Evolutionary conservation across 148 eudicot species (phyloP).

Genomic region (Rheum nobile): DNA sequence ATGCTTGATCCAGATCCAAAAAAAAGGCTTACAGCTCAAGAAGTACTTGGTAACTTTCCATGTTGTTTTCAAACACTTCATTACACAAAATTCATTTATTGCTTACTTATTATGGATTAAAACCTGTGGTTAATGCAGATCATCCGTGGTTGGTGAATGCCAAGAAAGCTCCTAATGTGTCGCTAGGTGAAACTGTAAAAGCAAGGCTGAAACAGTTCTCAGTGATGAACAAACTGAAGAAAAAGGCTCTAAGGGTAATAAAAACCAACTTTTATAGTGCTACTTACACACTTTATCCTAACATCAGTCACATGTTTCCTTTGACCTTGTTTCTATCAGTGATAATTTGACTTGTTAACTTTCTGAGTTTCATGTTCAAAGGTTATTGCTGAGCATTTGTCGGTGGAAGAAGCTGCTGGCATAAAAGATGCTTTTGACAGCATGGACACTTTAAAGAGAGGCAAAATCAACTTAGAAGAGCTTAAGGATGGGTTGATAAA

Average conservation of each 20-base stretch:
- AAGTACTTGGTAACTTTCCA: conserved; percentile 48
- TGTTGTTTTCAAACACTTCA: neutral
- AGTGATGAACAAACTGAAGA: conserved; percentile 89
- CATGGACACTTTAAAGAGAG: conserved; percentile 60
- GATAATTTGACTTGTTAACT: neutral
- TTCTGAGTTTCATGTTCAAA: conserved; percentile 9
- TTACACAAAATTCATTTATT: neutral
- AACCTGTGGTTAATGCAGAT: conserved; percentile 25
- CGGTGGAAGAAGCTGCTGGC: conserved; percentile 68
- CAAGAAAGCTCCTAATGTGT: conserved; percentile 72
- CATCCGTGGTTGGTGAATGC: conserved; percentile 76
- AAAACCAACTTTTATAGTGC: neutral
- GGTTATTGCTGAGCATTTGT: conserved; percentile 88
- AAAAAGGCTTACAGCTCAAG: conserved; percentile 53
- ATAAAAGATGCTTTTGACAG: conserved; percentile 60
- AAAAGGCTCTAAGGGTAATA: conserved; percentile 62
- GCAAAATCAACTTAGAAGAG: conserved; percentile 60
- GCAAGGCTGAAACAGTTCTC: conserved; percentile 79
- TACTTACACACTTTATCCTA: conserved; percentile 9
- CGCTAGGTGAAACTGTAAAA: conserved; percentile 79
- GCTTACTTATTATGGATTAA: conserved; percentile 8
- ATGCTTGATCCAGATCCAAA: conserved; percentile 74
- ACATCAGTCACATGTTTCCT: neutral
- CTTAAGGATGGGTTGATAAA: conserved; percentile 42
- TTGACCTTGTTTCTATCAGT: neutral